Base-by-base conservation (phyloP, 2,329 filamentous ascomycete genomes). In the Sporothrix sp. region DNA sequence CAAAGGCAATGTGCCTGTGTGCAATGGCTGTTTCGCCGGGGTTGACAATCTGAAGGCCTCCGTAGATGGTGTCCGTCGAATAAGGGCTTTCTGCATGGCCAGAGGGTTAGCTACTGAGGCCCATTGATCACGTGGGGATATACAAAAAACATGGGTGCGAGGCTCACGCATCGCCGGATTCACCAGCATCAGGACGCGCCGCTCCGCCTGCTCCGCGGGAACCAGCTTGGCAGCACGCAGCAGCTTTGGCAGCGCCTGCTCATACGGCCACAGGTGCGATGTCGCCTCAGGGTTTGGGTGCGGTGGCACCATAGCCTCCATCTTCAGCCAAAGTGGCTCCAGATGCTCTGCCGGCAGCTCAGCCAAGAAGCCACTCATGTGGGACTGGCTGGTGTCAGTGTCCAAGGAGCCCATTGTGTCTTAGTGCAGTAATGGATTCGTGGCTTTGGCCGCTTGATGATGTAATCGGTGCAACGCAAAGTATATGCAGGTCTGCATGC, bases 41-140 rank as follows among this genome's bases (percentile, higher is more conserved):
- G 65, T 73, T 70, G 4, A 78, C 72, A 0, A 78, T 65, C 59
- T 78, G 75, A 1, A 77, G 66, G 3, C 74, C 75, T 1, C 71
- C 73, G 54, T 78, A 78, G 10, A 79, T 58, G 2, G 74, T 77
- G 58, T 78, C 75, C 3, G 74, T 77, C 1, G 74, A 77, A 57
- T 68, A 75, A 0, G 74, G 74, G 0, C 70, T 70, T 53, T n/a
- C n/a, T n/a, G n/a, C n/a, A n/a, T n/a, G n/a, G n/a, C n/a, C n/a
- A n/a, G n/a, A n/a, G n/a, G n/a, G n/a, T n/a, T n/a, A n/a, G n/a
- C n/a, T n/a, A n/a, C n/a, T n/a, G n/a, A n/a, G n/a, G n/a, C n/a
- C n/a, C n/a, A n/a, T n/a, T n/a, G n/a, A n/a, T n/a, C n/a, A n/a
- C n/a, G n/a, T n/a, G n/a, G n/a, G n/a, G n/a, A n/a, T n/a, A n/a